Base-by-base conservation (phyloP, 805 yeast species). In the Candida morakotiae region DNA sequence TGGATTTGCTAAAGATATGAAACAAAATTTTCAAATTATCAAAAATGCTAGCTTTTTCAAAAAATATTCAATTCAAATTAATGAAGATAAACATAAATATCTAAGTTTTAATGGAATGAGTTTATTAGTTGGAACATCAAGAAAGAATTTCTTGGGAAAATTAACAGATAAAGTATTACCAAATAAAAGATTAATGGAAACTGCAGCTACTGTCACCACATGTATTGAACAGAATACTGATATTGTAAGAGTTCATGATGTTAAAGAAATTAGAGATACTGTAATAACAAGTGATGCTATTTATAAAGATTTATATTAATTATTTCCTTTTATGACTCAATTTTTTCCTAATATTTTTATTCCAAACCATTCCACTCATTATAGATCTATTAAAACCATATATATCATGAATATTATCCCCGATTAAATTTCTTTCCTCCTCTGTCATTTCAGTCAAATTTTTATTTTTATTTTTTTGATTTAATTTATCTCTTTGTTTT, bases 181-280 rank as follows among this genome's bases (percentile, higher is more conserved):
- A 1, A 43, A 56, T 1, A 79, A 79, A n/a, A 71, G 98, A 39
- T 77, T 77, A 2, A 61, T 77, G 34, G 91, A 94, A 9, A 87
- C 96, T 0, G 79, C 80, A 8, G 85, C 95, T 0, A 69, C 87
- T 0, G 74, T 84, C 2, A 72, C 83, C 43, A 80, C 94, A 0
- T 76, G 93, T 44, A 72, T 87, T 25, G 81, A 82, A 9, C 80
- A 75, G 48, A 81, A 83, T 1, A 70, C 86, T 0, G 91, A 88
- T 55, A 79, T 93, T 15, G 85, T 91, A 1, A 67, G 98, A 31
- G 95, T 89, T 3, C 98, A 91, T 56, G 94, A 91, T 56, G 85
- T 82, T 25, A 67, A 61, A 42, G 82, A 75, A 41, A 77, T 64
- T 43, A 60, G 54, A 21, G 55, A 64, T 37, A 65, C 66, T 13